Evolutionary conservation across 257 asterid genomes (phyloP), one percentile per base, ranked within the genome.

Genomic region (Coffea eugenioides): DNA sequence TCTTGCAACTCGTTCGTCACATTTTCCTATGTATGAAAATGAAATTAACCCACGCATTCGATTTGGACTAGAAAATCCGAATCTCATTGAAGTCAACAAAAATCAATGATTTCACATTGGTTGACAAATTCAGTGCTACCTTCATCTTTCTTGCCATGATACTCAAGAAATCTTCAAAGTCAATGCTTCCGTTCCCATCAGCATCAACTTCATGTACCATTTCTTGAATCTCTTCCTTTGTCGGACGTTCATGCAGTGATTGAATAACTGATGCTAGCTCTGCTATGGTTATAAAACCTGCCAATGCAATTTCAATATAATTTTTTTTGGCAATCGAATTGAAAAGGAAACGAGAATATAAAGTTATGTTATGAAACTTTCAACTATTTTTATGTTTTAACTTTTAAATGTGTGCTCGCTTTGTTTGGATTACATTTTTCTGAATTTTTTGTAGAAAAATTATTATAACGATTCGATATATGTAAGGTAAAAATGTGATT

Each of bases 1-100:
- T 91, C 97, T 79, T 89, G 90, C 45, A 91, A 79, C 80, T 93
- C 97, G n/a, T 90, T 97, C 3, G 89, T 79, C 20, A 82, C 90
- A 78, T 88, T 89, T 69, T 93, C 95, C 97, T 90, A 56, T 56
- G 43, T 41, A 73, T 71, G 56, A 69, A 61, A 56, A 4, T 27
- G n/a, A 51, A 15, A 36, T 31, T 20, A 41, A 0, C 56, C 3
- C 10, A 25, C 36, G 2, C 20, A 74, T 39, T 39, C 43, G 1
- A 39, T 39, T 39, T 39, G 43, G 43, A 39, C 43, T 4, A 39
- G 5, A 39, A 39, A 39, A 4, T 39, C 43, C 66, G 27, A 20
- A 11, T 18, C 15, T 5, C 31, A 3, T 54, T 39, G 61, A 69
- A 34, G 51, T 59, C 45, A 39, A 78, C 7, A 23, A 2, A 8